Evolutionary conservation across 371 early-diverging fungal genomes (phyloP).

Genomic region (Coemansia sp.): DNA sequence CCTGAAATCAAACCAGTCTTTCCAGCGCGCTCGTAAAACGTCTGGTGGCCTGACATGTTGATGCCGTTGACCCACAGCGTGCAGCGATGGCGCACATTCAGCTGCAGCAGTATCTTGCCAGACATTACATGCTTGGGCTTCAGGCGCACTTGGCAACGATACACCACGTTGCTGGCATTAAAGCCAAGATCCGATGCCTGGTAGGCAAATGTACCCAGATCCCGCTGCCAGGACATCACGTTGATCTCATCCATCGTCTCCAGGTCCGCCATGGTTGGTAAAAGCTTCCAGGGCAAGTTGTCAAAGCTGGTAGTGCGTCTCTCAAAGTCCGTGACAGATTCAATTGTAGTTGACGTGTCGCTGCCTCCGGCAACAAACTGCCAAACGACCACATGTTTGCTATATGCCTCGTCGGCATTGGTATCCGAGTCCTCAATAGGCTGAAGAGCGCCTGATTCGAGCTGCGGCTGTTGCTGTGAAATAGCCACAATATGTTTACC

Average conservation of each 20-base stretch:
- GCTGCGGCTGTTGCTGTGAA: slow-evolving; percentile 17
- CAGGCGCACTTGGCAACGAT: slow-evolving; percentile 43
- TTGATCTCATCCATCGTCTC: slow-evolving; percentile 52
- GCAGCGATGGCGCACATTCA: slow-evolving; percentile 72
- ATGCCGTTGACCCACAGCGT: slow-evolving; percentile 69
- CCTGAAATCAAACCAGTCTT: slow-evolving; percentile 57
- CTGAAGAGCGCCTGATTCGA: background rate
- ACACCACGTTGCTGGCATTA: slow-evolving; percentile 41
- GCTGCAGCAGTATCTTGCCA: slow-evolving; percentile 51
- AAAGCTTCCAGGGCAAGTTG: slow-evolving; percentile 37
- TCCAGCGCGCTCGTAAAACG: slow-evolving; percentile 63
- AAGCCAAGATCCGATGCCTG: slow-evolving; percentile 38
- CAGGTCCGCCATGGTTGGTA: slow-evolving; percentile 46
- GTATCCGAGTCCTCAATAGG: background rate
- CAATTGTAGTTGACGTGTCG: background rate
- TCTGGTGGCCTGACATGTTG: slow-evolving; percentile 75
- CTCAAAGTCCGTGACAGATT: slow-evolving; percentile 23
- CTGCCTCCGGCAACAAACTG: background rate
- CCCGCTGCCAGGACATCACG: slow-evolving; percentile 48
- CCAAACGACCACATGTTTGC: slow-evolving; percentile 18
- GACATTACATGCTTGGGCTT: slow-evolving; percentile 40
- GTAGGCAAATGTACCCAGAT: slow-evolving; percentile 47
- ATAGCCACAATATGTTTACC: slow-evolving; percentile 2
- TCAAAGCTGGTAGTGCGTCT: slow-evolving; percentile 35
- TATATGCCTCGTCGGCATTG: background rate